Conservation (phyloP, 768 basidiomycete species). For the Boletus eberwhitei region DNA sequence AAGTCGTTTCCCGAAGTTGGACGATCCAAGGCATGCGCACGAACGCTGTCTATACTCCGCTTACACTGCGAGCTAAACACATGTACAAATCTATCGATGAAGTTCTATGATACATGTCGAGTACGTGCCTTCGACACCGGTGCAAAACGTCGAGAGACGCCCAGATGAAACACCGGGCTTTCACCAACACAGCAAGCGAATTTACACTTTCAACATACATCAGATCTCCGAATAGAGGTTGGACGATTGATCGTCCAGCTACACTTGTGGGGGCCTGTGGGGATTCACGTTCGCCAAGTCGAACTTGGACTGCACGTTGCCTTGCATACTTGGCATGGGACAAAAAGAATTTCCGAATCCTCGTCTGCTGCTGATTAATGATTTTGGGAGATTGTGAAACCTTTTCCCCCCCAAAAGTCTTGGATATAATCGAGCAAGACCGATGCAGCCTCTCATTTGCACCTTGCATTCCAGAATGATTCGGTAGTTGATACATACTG, state of each 20-base stretch:
- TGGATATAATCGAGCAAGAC: not conserved
- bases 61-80: not conserved
- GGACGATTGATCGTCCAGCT: no score
- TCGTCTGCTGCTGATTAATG: no score
- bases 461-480: not conserved
- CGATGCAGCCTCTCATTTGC: no score
- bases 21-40: not conserved
- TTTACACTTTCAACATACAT: not conserved
- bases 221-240: not conserved
- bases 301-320: no score
- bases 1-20: not conserved
- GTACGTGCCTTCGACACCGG: no score
- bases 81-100: not conserved
- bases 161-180: not conserved
- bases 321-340: not conserved
- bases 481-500: not conserved
- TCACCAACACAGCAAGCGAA: not conserved
- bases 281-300: no score
- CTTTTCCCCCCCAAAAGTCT: not conserved
- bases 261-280: no score
- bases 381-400: no score
- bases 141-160: no score
- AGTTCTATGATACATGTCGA: not conserved
- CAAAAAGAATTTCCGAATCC: not conserved
- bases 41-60: not conserved